Conservation (phyloP, 192 early-diverging fungal species). For the Backusella parvicylindrica region DNA sequence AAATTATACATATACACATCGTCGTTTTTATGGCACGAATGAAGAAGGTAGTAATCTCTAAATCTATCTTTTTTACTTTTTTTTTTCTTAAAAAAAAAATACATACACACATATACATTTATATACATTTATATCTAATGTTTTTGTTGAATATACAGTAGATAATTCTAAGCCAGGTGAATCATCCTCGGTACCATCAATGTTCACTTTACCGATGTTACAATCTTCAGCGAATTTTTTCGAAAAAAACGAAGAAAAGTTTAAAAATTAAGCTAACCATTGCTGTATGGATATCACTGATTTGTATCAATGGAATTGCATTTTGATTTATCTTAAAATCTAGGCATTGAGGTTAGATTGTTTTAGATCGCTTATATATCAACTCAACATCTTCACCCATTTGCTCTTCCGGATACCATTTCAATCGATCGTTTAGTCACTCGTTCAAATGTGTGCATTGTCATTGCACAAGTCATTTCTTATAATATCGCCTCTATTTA, state of each 20-base stretch:
- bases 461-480: neutral
- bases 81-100: neutral
- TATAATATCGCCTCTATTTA: neutral
- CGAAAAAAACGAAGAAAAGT: neutral
- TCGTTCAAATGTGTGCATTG: neutral
- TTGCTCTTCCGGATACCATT: neutral
- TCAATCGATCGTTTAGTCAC: neutral
- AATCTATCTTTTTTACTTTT: neutral
- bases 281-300: neutral
- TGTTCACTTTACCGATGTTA: neutral
- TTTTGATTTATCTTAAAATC: neutral
- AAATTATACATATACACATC: neutral
- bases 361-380: neutral
- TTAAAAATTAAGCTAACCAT: neutral
- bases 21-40: neutral
- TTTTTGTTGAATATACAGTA: neutral
- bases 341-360: neutral
- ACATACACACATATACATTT: neutral
- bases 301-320: neutral
- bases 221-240: neutral
- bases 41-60: neutral
- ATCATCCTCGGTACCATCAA: neutral
- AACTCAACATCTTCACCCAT: neutral
- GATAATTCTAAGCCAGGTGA: neutral
- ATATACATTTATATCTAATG: neutral